A percentile compares a stretch with the other conserved stretches of the same genome.
These are phyloP conservation scores for Vitis hybrid DNA, from an alignment of 177 flowering plant genomes.

Conservation along the genomic window DNA sequence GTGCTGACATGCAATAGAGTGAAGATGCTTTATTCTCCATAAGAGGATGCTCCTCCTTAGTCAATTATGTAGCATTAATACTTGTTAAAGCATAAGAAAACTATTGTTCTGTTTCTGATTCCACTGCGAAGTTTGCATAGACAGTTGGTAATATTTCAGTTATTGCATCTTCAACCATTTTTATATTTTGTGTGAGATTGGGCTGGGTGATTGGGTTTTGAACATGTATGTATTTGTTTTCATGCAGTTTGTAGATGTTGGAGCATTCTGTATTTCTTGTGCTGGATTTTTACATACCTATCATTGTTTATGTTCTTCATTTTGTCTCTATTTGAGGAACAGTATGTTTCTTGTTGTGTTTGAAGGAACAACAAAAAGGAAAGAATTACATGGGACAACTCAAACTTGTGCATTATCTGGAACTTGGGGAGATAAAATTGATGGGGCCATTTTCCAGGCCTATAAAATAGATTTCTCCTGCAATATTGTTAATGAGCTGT, in stretches of 20 bases:
- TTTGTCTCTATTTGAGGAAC: background rate
- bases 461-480: slow-evolving; percentile 71
- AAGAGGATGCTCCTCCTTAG: too few species aligned
- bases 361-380: slow-evolving; percentile 89
- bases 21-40: too few species aligned
- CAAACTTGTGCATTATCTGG: slow-evolving; percentile 60
- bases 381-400: slow-evolving; percentile 86
- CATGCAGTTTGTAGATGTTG: background rate
- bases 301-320: background rate
- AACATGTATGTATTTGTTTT: too few species aligned
- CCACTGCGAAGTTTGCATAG: too few species aligned
- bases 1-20: too few species aligned
- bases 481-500: slow-evolving; percentile 36
- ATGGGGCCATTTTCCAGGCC: slow-evolving; percentile 50
- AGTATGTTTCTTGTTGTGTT: slow-evolving; percentile 9
- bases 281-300: background rate
- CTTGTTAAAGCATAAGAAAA: too few species aligned
- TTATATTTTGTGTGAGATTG: too few species aligned
- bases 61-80: too few species aligned
- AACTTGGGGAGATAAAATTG: slow-evolving; percentile 60
- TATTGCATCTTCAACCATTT: too few species aligned
- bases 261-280: background rate
- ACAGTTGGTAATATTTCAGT: too few species aligned
- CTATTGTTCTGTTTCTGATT: too few species aligned
- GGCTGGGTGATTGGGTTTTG: too few species aligned